Evolutionary conservation across 73 alveolate genomes (phyloP), one percentile per base, ranked within the genome.

Genomic region (Symbiodinium natans): DNA sequence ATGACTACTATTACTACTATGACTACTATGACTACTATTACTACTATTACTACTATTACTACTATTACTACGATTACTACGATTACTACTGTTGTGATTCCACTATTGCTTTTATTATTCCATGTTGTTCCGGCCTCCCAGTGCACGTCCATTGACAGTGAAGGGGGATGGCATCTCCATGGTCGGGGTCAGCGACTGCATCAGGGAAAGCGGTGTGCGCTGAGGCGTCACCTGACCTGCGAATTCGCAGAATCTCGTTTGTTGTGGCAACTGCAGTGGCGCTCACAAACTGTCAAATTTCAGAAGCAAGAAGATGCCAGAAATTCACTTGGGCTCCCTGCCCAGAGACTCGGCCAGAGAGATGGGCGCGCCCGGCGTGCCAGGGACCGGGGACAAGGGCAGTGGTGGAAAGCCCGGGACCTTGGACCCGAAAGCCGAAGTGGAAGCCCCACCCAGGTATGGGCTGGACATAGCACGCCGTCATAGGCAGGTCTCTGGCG

Each of bases 111-210:
- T 39, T 25, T 7, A 13, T 68, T 19, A 29, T 68, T 19, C 40
- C 83, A 68, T 7, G 15, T 7, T 7, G 11, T 29, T 48, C 33
- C 63, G 36, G 43, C 95, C 95, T 88, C 46, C 86, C 25, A 85
- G 73, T 11, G 95, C 95, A 63, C 63, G 86, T 33, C 95, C 95
- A 41, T 88, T 88, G 46, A 88, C 95, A 48, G 95, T 88, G 86
- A 88, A 88, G 41, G 95, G 95, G 63, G 95, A 88, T 68, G 95
- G 95, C 71, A 68, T 38, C 85, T 33, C 42, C 41, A 34, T 17
- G 80, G 80, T 4, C 38, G 93, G 82, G 52, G 93, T 52, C 86
- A 88, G 33, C 29, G 95, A 88, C 73, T 88, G 95, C 43, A 88
- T 48, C 86, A 88, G 31, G 41, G 95, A 88, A 71, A 88, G 74